A percentile compares a stretch with the other conserved stretches of the same genome.
phyloP scores from a whole-genome alignment of 2,329 filamentous ascomycete genomes.

The Lachnellula hyalina region DNA sequence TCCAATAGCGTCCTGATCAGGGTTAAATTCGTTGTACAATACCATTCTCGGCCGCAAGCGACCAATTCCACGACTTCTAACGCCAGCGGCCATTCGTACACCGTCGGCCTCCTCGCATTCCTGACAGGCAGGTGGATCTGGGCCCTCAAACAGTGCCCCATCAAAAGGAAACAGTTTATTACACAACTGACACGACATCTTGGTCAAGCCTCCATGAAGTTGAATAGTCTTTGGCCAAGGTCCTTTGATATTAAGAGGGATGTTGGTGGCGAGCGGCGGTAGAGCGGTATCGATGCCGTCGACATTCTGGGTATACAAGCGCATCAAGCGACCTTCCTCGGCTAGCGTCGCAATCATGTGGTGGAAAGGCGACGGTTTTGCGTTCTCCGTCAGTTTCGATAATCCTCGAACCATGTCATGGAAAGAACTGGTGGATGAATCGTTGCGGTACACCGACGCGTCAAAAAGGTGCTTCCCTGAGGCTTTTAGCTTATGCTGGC shows the following conservation, averaged over 20 bases:
- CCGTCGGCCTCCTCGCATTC: conserved; percentile 70
- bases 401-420: conserved; percentile 94
- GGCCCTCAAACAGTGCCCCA: conserved; percentile 73
- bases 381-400: conserved; percentile 69
- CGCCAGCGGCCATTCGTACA: conserved; percentile 72
- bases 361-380: conserved; percentile 83
- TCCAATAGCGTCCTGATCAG: conserved; percentile 93
- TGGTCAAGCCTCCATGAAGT: conserved; percentile 85
- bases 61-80: conserved; percentile 90
- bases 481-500: conserved; percentile 83
- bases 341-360: conserved; percentile 88
- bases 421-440: conserved; percentile 81
- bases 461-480: conserved; percentile 97
- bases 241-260: conserved; percentile 76
- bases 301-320: conserved; percentile 94
- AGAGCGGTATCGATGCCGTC: conserved; percentile 89
- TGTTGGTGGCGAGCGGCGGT: conserved; percentile 69
- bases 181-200: conserved; percentile 97
- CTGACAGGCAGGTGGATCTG: conserved; percentile 73
- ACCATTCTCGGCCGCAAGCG: conserved; percentile 88
- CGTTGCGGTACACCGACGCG: conserved; percentile 93
- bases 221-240: conserved; percentile 94
- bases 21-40: conserved; percentile 95
- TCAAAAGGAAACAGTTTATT: conserved; percentile 71
- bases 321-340: conserved; percentile 77